phyloP scores from a whole-genome alignment of 106 monocot species.

The Ottelia alismoides region DNA sequence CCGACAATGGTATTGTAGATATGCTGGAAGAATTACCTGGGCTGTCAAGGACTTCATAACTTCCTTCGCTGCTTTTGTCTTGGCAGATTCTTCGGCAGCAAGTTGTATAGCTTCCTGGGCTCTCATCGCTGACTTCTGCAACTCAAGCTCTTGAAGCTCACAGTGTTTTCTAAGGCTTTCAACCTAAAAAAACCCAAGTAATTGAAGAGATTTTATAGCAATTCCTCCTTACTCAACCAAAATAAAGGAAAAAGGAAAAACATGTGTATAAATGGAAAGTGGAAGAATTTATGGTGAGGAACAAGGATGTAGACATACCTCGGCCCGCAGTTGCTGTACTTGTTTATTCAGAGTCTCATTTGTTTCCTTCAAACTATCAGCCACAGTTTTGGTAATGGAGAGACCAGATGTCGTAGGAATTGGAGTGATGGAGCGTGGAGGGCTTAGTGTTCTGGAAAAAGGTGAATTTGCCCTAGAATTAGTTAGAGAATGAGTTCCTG shows the following conservation, averaged over 20 bases:
- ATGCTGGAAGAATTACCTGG: constrained; percentile 20
- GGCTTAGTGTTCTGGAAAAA: constrained; percentile 60
- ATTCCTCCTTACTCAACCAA: not conserved
- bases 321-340: constrained; percentile 55
- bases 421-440: constrained; percentile 57
- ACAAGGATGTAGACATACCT: too few species aligned
- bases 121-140: constrained; percentile 32
- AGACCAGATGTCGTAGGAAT: constrained; percentile 45
- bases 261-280: constrained; percentile 7
- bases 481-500: constrained; percentile 32
- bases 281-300: too few species aligned
- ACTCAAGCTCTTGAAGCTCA: constrained; percentile 29
- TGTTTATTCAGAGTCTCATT: constrained; percentile 79
- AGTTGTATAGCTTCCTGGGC: constrained; percentile 10
- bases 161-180: constrained; percentile 20
- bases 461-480: constrained; percentile 66
- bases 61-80: constrained; percentile 18
- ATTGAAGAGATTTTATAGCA: too few species aligned
- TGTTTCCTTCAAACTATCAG: constrained; percentile 63
- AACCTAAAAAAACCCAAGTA: constrained; percentile 20
- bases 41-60: too few species aligned
- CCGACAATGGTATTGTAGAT: too few species aligned
- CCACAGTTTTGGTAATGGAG: constrained; percentile 42
- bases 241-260: not conserved
- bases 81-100: constrained; percentile 21